Evolutionary conservation across 345 rosid genomes (phyloP).

Genomic region (Ceriops decandra): DNA sequence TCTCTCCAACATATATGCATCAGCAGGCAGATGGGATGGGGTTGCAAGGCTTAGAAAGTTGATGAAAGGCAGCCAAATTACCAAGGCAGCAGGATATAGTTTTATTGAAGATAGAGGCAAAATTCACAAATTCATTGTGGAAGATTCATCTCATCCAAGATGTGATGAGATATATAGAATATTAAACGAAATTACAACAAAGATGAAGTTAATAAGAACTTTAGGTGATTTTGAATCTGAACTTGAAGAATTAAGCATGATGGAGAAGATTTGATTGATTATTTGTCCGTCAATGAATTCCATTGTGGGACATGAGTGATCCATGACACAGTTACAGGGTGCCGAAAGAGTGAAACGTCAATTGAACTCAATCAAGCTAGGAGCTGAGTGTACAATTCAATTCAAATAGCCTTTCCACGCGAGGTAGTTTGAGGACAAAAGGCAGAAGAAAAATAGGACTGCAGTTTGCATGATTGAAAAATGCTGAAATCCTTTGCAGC

Average conservation of each 20-base stretch:
- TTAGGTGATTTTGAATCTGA: conserved; percentile 26
- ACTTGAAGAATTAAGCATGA: conserved; percentile 27
- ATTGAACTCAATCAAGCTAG: too few relatives aligned
- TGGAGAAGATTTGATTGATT: conserved; percentile 16
- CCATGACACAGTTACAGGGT: too few relatives aligned
- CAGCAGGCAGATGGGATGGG: conserved; percentile 53
- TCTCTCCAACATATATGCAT: conserved; percentile 69
- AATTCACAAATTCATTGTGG: conserved; percentile 65
- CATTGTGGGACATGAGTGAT: too few relatives aligned
- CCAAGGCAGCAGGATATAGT: conserved; percentile 75
- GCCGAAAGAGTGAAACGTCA: too few relatives aligned
- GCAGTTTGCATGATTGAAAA: too few relatives aligned
- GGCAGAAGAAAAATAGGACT: too few relatives aligned
- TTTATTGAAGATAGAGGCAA: conserved; percentile 54
- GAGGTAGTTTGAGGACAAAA: too few relatives aligned
- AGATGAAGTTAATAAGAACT: conserved; percentile 37
- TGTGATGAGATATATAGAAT: conserved; percentile 45
- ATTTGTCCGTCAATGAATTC: not conserved
- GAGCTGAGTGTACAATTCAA: too few relatives aligned
- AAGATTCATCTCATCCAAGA: conserved; percentile 57
- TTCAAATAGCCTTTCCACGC: too few relatives aligned
- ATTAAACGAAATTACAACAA: conserved; percentile 33
- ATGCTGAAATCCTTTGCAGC: too few relatives aligned
- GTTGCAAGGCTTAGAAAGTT: conserved; percentile 64
- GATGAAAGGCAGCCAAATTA: conserved; percentile 56